phyloP scores from a whole-genome alignment of 345 rosid species.

The Aquilaria yunnanensis region DNA sequence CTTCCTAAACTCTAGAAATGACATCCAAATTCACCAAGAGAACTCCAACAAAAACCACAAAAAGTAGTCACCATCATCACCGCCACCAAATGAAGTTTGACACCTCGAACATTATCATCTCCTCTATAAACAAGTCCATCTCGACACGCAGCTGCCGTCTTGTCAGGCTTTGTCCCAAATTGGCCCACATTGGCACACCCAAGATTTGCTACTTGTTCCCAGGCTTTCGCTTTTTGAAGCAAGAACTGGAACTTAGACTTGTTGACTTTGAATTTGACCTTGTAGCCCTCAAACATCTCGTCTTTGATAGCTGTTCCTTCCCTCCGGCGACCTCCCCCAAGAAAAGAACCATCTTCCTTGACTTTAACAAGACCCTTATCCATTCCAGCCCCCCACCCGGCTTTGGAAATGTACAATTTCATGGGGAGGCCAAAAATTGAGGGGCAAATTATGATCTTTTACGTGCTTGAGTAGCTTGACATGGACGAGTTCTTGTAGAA shows the following conservation, averaged over 20 bases:
- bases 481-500: constrained; percentile 56
- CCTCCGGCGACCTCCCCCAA: constrained; percentile 17
- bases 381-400: constrained; percentile 71
- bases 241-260: neutral
- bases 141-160: constrained; percentile 60
- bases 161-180: constrained; percentile 51
- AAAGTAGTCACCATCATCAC: constrained; percentile 28
- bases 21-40: constrained; percentile 45
- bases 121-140: constrained; percentile 57
- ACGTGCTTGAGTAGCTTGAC: constrained; percentile 85
- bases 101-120: constrained; percentile 35
- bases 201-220: constrained; percentile 14
- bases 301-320: constrained; percentile 24
- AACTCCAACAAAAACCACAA: constrained; percentile 41
- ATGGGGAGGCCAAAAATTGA: constrained; percentile 55
- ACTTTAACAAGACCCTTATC: constrained; percentile 80
- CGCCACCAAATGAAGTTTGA: constrained; percentile 29
- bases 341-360: constrained; percentile 69
- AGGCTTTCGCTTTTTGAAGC: constrained; percentile 51
- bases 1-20: constrained; percentile 22
- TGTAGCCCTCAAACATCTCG: constrained; percentile 23
- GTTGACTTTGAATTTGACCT: constrained; percentile 2
- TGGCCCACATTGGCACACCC: constrained; percentile 39
- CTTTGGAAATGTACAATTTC: constrained; percentile 54
- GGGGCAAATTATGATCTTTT: constrained; percentile 54